These are phyloP conservation scores for Rhinocladiella similis DNA, from an alignment of 2,329 filamentous ascomycete genomes.

Conservation along the genomic window DNA sequence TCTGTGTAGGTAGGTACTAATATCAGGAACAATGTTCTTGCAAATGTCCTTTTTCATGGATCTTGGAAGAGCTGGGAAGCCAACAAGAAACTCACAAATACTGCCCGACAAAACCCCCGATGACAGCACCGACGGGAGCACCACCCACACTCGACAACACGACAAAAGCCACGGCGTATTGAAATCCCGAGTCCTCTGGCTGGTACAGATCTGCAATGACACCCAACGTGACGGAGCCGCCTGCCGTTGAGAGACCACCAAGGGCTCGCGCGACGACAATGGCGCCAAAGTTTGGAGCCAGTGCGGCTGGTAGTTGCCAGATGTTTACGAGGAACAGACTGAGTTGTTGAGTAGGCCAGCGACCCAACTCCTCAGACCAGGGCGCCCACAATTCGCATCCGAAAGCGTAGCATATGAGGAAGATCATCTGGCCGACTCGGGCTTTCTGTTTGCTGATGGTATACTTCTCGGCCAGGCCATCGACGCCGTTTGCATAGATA, in stretches of 20 bases:
- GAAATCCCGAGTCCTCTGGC: constrained; percentile 51
- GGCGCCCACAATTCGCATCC: constrained; percentile 86
- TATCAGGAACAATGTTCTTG: too few relatives aligned
- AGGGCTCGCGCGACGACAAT: constrained; percentile 69
- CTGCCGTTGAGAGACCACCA: constrained; percentile 62
- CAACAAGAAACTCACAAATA: constrained; percentile 35
- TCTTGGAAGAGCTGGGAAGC: too few relatives aligned
- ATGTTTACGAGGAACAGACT: constrained; percentile 74
- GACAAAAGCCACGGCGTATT: constrained; percentile 62
- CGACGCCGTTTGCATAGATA: constrained; percentile 67
- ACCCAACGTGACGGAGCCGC: constrained; percentile 64
- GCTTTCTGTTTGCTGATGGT: constrained; percentile 65
- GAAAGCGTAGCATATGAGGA: constrained; percentile 76
- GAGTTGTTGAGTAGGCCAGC: constrained; percentile 71
- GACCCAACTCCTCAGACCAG: constrained; percentile 79
- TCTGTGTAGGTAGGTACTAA: too few relatives aligned
- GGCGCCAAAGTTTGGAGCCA: constrained; percentile 70
- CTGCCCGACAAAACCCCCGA: constrained; percentile 54
- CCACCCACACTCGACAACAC: constrained; percentile 59
- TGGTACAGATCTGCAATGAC: constrained; percentile 66
- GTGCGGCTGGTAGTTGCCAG: constrained; percentile 69
- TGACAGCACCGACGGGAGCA: constrained; percentile 55
- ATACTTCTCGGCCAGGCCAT: constrained; percentile 65
- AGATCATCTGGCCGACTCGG: constrained; percentile 71
- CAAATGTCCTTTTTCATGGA: too few relatives aligned